Conservation (phyloP, 2,329 filamentous ascomycete genomes). For the Aspergillus brasiliensis region DNA sequence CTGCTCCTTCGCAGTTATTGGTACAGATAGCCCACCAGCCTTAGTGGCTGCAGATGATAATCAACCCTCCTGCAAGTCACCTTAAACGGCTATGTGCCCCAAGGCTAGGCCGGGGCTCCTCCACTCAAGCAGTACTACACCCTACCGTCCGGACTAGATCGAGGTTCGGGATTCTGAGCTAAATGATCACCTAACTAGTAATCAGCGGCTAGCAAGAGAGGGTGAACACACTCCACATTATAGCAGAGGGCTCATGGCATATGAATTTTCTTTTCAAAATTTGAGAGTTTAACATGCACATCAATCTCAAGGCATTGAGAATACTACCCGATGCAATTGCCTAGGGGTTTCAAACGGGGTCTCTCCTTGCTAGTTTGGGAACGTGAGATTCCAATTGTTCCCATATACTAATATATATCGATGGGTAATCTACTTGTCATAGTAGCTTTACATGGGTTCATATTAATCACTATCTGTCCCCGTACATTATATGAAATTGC, state of each 20-base stretch:
- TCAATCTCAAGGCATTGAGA: neutral
- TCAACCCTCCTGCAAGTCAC: slow-evolving; percentile 23
- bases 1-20: neutral
- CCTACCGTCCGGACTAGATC: neutral
- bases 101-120: slow-evolving; percentile 1
- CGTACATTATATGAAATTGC: neutral
- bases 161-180: neutral
- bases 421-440: neutral
- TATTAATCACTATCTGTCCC: neutral
- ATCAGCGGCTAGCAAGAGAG: neutral
- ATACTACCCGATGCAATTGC: neutral
- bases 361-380: too few relatives aligned
- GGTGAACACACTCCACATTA: neutral
- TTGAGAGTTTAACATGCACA: too few relatives aligned
- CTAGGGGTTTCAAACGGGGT: neutral
- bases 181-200: neutral
- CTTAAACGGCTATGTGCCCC: slow-evolving; percentile 21
- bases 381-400: too few relatives aligned
- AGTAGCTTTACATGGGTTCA: neutral
- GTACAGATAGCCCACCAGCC: slow-evolving; percentile 10
- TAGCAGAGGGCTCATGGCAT: too few relatives aligned
- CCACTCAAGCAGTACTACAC: neutral
- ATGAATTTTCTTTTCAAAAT: too few relatives aligned
- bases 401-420: neutral
- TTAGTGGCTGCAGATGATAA: slow-evolving; percentile 25